Conservation (phyloP, 768 basidiomycete genomes). For the Tubosaeta sp. region DNA sequence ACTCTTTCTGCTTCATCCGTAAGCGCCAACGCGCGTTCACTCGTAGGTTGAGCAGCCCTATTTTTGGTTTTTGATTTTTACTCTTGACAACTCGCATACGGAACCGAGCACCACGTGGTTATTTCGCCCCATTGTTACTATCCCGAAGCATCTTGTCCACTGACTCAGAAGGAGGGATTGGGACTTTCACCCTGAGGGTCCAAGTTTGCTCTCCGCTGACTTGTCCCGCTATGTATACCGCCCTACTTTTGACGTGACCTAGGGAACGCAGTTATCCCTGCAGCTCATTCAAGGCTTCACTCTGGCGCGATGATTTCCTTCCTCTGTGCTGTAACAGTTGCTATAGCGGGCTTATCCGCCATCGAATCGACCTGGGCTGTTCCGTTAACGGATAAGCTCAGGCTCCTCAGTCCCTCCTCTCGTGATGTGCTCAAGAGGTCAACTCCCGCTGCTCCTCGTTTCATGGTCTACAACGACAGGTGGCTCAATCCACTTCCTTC, state of each 20-base stretch:
- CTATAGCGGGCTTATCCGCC: conserved; percentile 2
- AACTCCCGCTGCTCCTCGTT: conserved; percentile 34
- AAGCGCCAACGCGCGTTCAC: neutral
- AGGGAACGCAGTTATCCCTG: neutral
- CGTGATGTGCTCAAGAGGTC: conserved; percentile 16
- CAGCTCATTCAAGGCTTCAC: neutral
- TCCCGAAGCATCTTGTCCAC: neutral
- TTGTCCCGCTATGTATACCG: conserved; percentile 14
- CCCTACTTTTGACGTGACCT: neutral
- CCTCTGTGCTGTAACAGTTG: neutral
- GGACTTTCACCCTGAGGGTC: neutral
- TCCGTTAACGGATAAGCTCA: conserved; percentile 15
- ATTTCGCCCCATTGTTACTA: neutral
- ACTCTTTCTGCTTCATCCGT: neutral
- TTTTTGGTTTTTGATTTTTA: neutral
- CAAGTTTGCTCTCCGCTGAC: neutral
- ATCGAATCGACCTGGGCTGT: conserved; percentile 6
- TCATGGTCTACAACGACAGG: too few relatives aligned
- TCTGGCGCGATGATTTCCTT: neutral
- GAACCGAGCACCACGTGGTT: neutral
- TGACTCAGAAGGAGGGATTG: neutral
- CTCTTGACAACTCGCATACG: neutral
- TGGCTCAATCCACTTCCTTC: too few relatives aligned
- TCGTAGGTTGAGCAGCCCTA: neutral
- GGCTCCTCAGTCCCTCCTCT: conserved; percentile 14